These are phyloP conservation scores for Xerocomellus intermedius DNA, from an alignment of 768 basidiomycete genomes.

Conservation along the genomic window DNA sequence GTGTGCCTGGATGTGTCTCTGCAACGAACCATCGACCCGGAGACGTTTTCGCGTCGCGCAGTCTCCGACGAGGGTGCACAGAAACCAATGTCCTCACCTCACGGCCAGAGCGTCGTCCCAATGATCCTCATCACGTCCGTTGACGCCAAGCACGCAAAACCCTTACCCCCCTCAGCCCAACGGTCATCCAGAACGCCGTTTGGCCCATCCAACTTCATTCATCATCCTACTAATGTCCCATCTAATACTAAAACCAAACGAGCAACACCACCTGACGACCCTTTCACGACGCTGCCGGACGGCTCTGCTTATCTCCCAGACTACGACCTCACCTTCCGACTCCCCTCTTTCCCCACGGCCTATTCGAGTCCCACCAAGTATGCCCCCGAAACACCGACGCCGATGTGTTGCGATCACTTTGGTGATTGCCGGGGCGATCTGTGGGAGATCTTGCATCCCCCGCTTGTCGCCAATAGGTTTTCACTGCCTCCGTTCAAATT, in stretches of 20 bases:
- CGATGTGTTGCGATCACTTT: constrained; percentile 23
- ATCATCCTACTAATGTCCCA: constrained; percentile 6
- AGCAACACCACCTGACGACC: constrained; percentile 8
- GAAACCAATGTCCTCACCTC: background rate
- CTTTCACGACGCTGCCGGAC: constrained; percentile 9
- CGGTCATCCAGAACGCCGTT: constrained; percentile 16
- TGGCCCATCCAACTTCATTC: constrained; percentile 4
- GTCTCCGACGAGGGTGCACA: background rate
- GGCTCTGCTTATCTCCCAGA: background rate
- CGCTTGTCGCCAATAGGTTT: constrained; percentile 18
- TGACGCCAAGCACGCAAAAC: constrained; percentile 23
- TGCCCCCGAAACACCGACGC: constrained; percentile 27
- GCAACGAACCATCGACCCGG: background rate
- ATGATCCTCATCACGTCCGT: constrained; percentile 27
- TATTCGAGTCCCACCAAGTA: background rate
- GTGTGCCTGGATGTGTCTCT: background rate
- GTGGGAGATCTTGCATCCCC: constrained; percentile 28
- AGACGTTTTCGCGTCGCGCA: background rate
- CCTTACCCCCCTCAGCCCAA: constrained; percentile 12
- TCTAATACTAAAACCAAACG: background rate
- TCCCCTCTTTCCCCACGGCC: constrained; percentile 10
- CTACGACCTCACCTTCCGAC: constrained; percentile 9
- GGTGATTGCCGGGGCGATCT: constrained; percentile 24
- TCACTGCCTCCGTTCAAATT: constrained; percentile 25
- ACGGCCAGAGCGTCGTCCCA: constrained; percentile 13